These are phyloP conservation scores for Biscutella laevigata DNA, from an alignment of 441 rosid genomes.

Conservation along the genomic window DNA sequence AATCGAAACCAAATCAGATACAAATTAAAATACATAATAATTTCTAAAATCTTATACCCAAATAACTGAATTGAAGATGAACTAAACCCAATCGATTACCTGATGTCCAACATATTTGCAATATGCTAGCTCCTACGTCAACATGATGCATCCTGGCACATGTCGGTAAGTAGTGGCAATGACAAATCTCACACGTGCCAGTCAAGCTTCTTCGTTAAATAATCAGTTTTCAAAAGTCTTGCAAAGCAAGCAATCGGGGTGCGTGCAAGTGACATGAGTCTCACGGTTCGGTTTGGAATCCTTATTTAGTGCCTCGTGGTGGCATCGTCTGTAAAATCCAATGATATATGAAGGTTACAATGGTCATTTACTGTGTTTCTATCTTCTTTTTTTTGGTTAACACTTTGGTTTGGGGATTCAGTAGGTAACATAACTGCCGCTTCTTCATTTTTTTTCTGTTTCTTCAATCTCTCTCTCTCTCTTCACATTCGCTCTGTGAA, in stretches of 20 bases:
- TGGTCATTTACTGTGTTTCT: neutral
- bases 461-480: constrained; percentile 11
- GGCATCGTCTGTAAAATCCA: constrained; percentile 1
- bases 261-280: constrained; percentile 26
- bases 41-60: neutral
- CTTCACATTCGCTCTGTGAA: constrained; percentile 7
- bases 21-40: too few species aligned
- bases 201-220: neutral
- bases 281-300: constrained; percentile 15
- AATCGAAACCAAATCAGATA: too few species aligned
- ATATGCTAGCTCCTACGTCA: neutral
- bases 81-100: too few species aligned
- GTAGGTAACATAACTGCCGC: constrained; percentile 29
- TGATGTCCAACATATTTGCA: too few species aligned
- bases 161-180: neutral
- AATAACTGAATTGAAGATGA: too few species aligned
- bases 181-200: constrained; percentile 1
- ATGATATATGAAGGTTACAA: neutral
- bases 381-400: neutral
- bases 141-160: neutral
- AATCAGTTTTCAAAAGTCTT: constrained; percentile 4
- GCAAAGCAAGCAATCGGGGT: constrained; percentile 11
- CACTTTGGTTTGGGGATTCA: constrained; percentile 11
- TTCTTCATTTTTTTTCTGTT: constrained; percentile 16
- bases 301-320: neutral